Evolutionary conservation across 306 rosid species (phyloP).

Genomic region (Vigna unguiculata): DNA sequence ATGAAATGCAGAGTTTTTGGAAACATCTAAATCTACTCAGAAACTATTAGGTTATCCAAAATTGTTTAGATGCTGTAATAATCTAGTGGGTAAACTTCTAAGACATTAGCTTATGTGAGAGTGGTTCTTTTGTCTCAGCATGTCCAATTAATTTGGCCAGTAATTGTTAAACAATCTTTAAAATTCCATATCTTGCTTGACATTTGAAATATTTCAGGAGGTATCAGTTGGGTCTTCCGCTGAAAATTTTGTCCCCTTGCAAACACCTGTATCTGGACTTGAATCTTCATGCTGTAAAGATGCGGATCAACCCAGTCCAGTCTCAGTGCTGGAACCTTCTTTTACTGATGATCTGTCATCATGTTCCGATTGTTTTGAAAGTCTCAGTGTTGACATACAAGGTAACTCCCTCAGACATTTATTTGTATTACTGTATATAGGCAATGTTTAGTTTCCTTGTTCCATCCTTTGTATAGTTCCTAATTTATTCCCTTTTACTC

Average conservation of each 20-base stretch:
- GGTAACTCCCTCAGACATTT: slow-evolving; percentile 53
- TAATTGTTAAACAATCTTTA: not conserved
- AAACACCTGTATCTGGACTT: slow-evolving; percentile 18
- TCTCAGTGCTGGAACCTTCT: slow-evolving; percentile 82
- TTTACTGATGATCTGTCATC: slow-evolving; percentile 72
- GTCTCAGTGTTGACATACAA: slow-evolving; percentile 79
- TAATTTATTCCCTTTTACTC: not conserved
- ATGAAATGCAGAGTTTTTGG: not conserved
- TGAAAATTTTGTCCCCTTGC: not conserved
- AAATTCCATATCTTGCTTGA: slow-evolving; percentile 36
- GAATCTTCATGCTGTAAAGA: slow-evolving; percentile 71
- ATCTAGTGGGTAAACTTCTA: not conserved
- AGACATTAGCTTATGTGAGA: not conserved
- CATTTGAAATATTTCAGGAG: slow-evolving; percentile 41
- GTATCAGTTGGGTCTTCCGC: slow-evolving; percentile 18
- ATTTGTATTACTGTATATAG: not conserved
- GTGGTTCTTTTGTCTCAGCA: not conserved
- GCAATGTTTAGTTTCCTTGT: not conserved
- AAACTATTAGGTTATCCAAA: not conserved
- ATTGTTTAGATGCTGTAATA: not conserved
- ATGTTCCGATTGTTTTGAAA: slow-evolving; percentile 81
- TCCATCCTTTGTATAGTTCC: slow-evolving; percentile 3
- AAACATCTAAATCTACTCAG: not conserved
- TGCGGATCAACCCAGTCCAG: slow-evolving; percentile 79
- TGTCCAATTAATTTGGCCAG: slow-evolving; percentile 15